These are phyloP conservation scores for Lentinula sp. DNA, from an alignment of 768 basidiomycete species.

Conservation along the genomic window DNA sequence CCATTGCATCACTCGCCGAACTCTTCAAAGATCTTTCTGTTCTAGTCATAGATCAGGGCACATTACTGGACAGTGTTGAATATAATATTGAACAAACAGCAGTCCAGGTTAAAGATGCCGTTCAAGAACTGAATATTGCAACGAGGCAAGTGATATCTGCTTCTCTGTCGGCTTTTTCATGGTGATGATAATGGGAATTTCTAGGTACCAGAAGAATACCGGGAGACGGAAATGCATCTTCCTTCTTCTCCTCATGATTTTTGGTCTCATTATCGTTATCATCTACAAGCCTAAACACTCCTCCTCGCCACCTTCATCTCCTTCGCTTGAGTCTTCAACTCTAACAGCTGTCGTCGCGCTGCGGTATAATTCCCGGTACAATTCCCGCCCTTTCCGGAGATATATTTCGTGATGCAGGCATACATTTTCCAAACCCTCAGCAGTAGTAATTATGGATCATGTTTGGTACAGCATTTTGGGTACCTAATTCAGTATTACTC, in stretches of 20 bases:
- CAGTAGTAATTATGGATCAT: not conserved
- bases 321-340: constrained; percentile 10
- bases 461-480: not conserved
- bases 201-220: constrained; percentile 89
- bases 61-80: constrained; percentile 92
- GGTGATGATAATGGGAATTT: not conserved
- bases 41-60: constrained; percentile 97
- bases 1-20: constrained; percentile 86
- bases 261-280: constrained; percentile 80
- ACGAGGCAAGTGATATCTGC: constrained; percentile 50
- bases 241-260: constrained; percentile 82
- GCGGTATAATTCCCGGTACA: not conserved
- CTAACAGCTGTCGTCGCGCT: constrained; percentile 13
- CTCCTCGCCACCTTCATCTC: constrained; percentile 23
- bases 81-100: constrained; percentile 96
- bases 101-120: constrained; percentile 75
- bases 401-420: not conserved
- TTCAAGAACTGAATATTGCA: constrained; percentile 76
- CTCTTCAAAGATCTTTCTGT: constrained; percentile 92
- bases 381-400: not conserved
- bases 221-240: constrained; percentile 93
- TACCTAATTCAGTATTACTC: not conserved
- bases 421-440: not conserved
- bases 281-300: constrained; percentile 86
- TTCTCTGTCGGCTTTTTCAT: not conserved